phyloP scores from a whole-genome alignment of 2,329 filamentous ascomycete species.

The Penicillium aurantiogriseum region DNA sequence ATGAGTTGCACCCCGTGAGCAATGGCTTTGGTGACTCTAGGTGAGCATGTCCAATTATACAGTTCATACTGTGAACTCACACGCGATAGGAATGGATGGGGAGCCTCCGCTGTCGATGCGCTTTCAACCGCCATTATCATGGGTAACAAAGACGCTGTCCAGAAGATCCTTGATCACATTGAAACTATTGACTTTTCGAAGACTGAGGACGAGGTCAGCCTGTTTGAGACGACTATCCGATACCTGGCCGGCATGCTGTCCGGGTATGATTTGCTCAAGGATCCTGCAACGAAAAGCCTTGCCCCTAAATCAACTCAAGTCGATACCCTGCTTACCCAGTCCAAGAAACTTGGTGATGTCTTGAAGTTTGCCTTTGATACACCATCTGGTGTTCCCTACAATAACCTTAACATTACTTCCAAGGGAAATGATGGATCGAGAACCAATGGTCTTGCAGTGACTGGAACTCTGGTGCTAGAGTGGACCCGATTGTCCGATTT shows the following conservation, averaged over 20 bases:
- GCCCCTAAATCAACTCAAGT: constrained; percentile 52
- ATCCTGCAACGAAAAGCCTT: constrained; percentile 56
- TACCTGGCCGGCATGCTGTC: constrained; percentile 80
- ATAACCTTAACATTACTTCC: constrained; percentile 61
- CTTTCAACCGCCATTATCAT: constrained; percentile 78
- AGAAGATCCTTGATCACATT: constrained; percentile 69
- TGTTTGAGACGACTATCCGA: constrained; percentile 90
- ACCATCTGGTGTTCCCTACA: constrained; percentile 69
- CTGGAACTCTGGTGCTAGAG: constrained; percentile 76
- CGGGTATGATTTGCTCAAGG: constrained; percentile 65
- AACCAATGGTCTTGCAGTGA: constrained; percentile 71
- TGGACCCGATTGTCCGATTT: constrained; percentile 80
- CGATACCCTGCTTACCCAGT: constrained; percentile 63
- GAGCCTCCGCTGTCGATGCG: constrained; percentile 77
- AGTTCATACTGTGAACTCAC: constrained; percentile 1
- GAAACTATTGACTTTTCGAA: constrained; percentile 67
- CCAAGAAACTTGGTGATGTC: constrained; percentile 66
- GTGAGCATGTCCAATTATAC: constrained; percentile 44
- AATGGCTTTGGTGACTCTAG: constrained; percentile 67
- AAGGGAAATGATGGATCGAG: constrained; percentile 50
- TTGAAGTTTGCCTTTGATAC: constrained; percentile 78
- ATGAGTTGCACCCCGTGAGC: constrained; percentile 68
- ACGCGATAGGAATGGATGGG: constrained; percentile 71
- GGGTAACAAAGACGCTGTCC: constrained; percentile 65
- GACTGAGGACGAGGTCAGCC: constrained; percentile 62